Percentiles rank a stretch among this genome's conserved stretches.
phyloP scores from a whole-genome alignment of 2,329 filamentous ascomycete genomes.

The Cladosporium sp. region DNA sequence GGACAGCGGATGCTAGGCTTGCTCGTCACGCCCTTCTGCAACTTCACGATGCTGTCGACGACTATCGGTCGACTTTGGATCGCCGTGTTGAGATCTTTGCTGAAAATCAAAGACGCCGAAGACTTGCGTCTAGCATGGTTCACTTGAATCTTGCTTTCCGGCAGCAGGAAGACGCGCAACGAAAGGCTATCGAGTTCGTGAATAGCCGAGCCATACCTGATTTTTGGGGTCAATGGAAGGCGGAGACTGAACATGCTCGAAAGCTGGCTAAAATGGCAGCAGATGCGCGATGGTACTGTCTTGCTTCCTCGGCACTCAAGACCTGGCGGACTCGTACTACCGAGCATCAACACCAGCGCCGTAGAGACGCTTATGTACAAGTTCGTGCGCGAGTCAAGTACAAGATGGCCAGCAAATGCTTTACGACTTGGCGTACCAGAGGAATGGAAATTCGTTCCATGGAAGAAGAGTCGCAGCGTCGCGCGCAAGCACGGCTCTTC shows the following conservation, averaged over 20 bases:
- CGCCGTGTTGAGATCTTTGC: constrained; percentile 24
- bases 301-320: constrained; percentile 52
- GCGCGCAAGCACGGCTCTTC: constrained; percentile 39
- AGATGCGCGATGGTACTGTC: constrained; percentile 58
- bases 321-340: constrained; percentile 53
- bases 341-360: constrained; percentile 52
- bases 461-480: constrained; percentile 42
- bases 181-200: constrained; percentile 44
- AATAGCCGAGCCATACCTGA: constrained; percentile 43
- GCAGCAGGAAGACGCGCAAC: constrained; percentile 36
- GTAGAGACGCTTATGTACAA: constrained; percentile 57
- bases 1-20: constrained; percentile 35
- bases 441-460: constrained; percentile 37
- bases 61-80: constrained; percentile 24
- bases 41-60: constrained; percentile 18
- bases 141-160: constrained; percentile 33
- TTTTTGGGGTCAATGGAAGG: constrained; percentile 39
- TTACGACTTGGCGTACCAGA: constrained; percentile 43
- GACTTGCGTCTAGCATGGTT: constrained; percentile 30
- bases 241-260: constrained; percentile 43
- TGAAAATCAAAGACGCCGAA: constrained; percentile 31
- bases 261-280: constrained; percentile 54
- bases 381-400: constrained; percentile 56
- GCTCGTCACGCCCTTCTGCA: constrained; percentile 21
- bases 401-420: constrained; percentile 49